A percentile compares a stretch with the other conserved stretches of the same genome.
These are phyloP conservation scores for Podosphaera xanthii DNA, from an alignment of 2,329 filamentous ascomycete genomes.

Conservation along the genomic window DNA sequence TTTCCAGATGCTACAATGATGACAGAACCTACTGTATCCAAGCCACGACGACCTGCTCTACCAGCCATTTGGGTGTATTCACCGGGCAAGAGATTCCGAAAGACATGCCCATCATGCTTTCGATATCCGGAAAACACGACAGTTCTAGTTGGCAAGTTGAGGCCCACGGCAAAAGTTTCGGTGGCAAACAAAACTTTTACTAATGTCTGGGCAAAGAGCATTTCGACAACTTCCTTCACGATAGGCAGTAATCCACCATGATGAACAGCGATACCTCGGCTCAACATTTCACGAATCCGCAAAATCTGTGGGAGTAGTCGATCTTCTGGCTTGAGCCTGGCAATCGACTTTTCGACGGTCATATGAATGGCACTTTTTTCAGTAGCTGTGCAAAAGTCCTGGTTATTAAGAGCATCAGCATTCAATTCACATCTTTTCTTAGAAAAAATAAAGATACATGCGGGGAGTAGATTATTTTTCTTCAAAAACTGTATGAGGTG, in stretches of 20 bases:
- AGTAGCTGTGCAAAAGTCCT: slow-evolving; percentile 78
- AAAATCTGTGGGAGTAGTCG: slow-evolving; percentile 78
- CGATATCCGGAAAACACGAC: slow-evolving; percentile 95
- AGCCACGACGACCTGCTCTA: slow-evolving; percentile 72
- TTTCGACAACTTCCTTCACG: slow-evolving; percentile 93
- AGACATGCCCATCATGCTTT: slow-evolving; percentile 83
- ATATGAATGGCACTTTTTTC: slow-evolving; percentile 97
- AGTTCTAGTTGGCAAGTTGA: slow-evolving; percentile 85
- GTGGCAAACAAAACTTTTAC: slow-evolving; percentile 96
- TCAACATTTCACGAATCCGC: slow-evolving; percentile 61
- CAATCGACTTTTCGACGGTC: slow-evolving; percentile 88
- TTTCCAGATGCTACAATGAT: slow-evolving; percentile 75
- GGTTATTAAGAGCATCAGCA: slow-evolving; percentile 79
- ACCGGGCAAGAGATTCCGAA: slow-evolving; percentile 75
- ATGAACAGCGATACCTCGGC: slow-evolving; percentile 81
- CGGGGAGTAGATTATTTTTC: slow-evolving; percentile 69
- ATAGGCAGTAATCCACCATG: slow-evolving; percentile 88
- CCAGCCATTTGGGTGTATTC: slow-evolving; percentile 99
- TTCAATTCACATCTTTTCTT: slow-evolving; percentile 97
- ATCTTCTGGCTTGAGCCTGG: slow-evolving; percentile 76
- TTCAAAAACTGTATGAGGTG: slow-evolving; percentile 79
- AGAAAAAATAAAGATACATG: slow-evolving; percentile 95
- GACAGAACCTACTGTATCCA: slow-evolving; percentile 81
- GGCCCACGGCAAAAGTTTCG: slow-evolving; percentile 94
- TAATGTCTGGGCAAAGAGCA: slow-evolving; percentile 79